Evolutionary conservation across 2,329 filamentous ascomycete species (phyloP), one percentile per base, ranked within the genome.

Genomic region (Monilinia fructicola): DNA sequence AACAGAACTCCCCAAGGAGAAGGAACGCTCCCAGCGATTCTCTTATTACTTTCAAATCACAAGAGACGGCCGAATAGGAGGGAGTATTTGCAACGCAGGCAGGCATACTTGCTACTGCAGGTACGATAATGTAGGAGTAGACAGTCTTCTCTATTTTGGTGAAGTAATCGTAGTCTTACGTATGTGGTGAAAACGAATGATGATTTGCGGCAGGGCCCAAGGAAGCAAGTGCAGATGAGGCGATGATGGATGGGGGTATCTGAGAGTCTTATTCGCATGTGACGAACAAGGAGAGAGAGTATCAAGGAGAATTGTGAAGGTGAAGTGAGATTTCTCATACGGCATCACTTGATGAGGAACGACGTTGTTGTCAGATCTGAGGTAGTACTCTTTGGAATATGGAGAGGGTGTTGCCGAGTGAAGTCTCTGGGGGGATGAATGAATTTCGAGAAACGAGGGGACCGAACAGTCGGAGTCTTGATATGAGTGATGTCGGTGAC

Each of bases 401-500:
- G 5, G n/a, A 28, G 40, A 46, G 16, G 40, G 26, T 59, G 4
- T 59, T 35, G 18, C 18, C 9, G 21, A 59, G 26, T 35, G 56
- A 59, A 59, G 42, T 59, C 21, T 59, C 26, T 46, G 3, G 7
- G 1, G 42, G n/a, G n/a, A n/a, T n/a, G n/a, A n/a, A 48, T 6
- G 42, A 23, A 23, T 4, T 4, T 26, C 18, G 18, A 1, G 18
- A 35, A 18, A 6, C 9, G 3, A 28, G 44, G 21, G 12, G 18
- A 2, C 28, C 26, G 50, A n/a, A 4, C n/a, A 1, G 6, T 35
- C 31, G 5, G 42, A 48, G 56, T 38, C 28, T 48, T 60, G 21
- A 50, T 38, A 50, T 60, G 28, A 60, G 56, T 50, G 56, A 60
- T 7, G 56, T 48, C 42, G 42, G 50, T 6, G n/a, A n/a, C n/a